Evolutionary conservation across 345 rosid species (phyloP), one percentile per base, ranked within the genome.

Genomic region (Populus deltoides): DNA sequence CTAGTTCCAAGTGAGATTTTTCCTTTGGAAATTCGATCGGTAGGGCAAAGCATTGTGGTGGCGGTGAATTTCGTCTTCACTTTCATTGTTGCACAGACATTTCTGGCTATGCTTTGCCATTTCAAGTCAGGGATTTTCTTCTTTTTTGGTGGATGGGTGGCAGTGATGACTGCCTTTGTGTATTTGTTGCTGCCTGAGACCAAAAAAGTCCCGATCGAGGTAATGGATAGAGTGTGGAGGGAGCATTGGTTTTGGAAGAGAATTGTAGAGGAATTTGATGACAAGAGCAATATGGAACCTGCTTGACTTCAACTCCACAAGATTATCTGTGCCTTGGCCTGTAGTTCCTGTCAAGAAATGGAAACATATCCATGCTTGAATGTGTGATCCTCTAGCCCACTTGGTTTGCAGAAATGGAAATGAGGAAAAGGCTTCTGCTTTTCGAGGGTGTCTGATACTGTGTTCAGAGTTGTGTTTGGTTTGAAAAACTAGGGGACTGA

Each of bases 1-100:
- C 72, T 88, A 2, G 85, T 88, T 39, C 88, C 91, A 0, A 86
- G 89, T 47, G 89, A 88, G 86, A 82, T 88, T 59, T 88, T 78
- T 27, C 87, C 83, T 0, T 0, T 88, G 43, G 89, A 88, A 82
- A 82, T 85, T 33, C 71, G 91, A 65, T 86, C 89, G 1, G 87
- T 83, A 0, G 89, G 86, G 66, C 88, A 85, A 73, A 80, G 89
- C 31, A 82, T 88, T 20, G 85, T 81, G 1, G 91, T 88, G n/a
- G 85, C 84, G 7, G 88, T 85, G 74, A 80, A 80, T 68, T 79
- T 85, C 22, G 25, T 88, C 27, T 86, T 86, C 73, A 85, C 89
- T 16, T 85, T 86, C 73, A 13, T 79, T 15, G 66, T 88, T 10
- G 91, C 89, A 27, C 91, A 88, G 36, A 43, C 85, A 15, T 83